phyloP scores from a whole-genome alignment of 345 rosid species.

The Salix arbutifolia region DNA sequence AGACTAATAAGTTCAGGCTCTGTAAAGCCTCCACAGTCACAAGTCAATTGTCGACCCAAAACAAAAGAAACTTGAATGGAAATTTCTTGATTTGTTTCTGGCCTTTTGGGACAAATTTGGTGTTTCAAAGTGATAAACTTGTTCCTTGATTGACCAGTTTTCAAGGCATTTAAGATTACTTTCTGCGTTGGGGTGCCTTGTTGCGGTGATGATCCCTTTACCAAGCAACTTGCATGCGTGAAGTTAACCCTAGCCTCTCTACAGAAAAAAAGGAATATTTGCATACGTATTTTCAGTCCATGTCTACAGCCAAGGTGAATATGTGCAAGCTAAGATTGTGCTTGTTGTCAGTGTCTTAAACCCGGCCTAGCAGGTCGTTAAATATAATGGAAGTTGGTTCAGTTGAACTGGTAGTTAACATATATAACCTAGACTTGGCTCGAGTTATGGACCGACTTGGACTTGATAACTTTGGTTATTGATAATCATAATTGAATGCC shows the following conservation, averaged over 20 bases:
- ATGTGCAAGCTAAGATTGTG: too few relatives aligned
- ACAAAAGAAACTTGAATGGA: constrained; percentile 8
- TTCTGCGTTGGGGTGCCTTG: neutral
- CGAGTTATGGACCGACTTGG: too few relatives aligned
- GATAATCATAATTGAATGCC: neutral
- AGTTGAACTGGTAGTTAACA: too few relatives aligned
- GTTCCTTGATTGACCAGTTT: neutral
- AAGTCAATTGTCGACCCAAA: neutral
- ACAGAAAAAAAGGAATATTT: neutral
- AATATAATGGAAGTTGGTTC: too few relatives aligned
- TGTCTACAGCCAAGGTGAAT: neutral
- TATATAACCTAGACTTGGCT: too few relatives aligned
- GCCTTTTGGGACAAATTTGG: neutral
- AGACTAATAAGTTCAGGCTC: constrained; percentile 31
- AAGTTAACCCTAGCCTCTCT: neutral
- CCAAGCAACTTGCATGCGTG: neutral
- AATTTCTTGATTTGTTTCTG: constrained; percentile 7
- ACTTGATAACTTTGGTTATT: neutral
- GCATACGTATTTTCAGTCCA: neutral
- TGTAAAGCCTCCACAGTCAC: constrained; percentile 8
- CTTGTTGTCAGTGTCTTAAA: too few relatives aligned
- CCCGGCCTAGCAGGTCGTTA: too few relatives aligned
- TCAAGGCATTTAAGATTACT: neutral
- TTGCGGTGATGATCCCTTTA: neutral
- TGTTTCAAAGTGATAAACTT: neutral